These are phyloP conservation scores for Aspergillus leporis DNA, from an alignment of 495 filamentous ascomycete species.

Conservation along the genomic window DNA sequence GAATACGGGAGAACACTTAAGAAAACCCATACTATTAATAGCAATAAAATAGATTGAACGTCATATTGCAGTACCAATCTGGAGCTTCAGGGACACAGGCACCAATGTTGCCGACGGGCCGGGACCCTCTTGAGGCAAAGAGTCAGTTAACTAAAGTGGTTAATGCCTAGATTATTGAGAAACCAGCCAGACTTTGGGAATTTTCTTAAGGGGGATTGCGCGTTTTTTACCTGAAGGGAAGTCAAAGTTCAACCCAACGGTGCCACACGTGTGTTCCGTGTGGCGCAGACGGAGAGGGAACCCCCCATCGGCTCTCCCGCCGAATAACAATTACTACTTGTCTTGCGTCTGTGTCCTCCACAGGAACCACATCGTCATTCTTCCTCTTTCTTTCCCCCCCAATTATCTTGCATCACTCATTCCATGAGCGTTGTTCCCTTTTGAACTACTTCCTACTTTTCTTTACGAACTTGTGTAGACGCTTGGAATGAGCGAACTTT, in stretches of 20 bases:
- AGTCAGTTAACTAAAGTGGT: too few relatives aligned
- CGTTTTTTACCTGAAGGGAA: constrained; percentile 16
- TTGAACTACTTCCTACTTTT: neutral
- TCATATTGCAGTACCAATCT: neutral
- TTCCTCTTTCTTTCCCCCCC: constrained; percentile 12
- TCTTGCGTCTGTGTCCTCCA: constrained; percentile 16
- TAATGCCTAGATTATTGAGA: neutral
- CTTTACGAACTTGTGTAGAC: neutral
- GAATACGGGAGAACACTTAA: neutral
- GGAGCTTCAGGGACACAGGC: constrained; percentile 4
- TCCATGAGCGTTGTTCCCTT: constrained; percentile 7
- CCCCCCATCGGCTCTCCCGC: neutral
- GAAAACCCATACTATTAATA: neutral
- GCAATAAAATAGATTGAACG: neutral
- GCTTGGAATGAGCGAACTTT: constrained; percentile 20
- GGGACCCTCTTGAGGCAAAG: neutral
- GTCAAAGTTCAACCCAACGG: constrained; percentile 20
- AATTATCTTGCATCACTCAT: constrained; percentile 1
- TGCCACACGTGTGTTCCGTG: constrained; percentile 24
- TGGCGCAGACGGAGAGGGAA: constrained; percentile 24
- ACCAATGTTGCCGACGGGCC: neutral
- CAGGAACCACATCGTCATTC: constrained; percentile 24
- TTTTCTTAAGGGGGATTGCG: constrained; percentile 17
- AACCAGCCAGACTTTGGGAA: neutral
- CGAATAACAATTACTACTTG: neutral